Conservation (phyloP, 1,284 basidiomycete species). For the Marasmius fiardii region DNA sequence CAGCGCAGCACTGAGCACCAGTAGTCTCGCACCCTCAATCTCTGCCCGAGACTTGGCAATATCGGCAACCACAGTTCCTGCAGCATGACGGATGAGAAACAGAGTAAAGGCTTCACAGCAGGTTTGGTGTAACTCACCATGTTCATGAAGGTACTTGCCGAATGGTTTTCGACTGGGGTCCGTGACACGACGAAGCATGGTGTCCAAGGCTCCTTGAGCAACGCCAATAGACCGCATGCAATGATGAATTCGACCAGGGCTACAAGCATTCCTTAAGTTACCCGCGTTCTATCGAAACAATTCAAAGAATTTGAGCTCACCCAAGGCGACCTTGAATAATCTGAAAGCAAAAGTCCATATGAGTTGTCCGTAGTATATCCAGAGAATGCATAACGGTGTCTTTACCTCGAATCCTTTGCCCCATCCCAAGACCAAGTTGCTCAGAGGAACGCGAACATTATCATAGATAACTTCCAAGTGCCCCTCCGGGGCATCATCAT, state of each 20-base stretch:
- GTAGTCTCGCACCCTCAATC: constrained; percentile 83
- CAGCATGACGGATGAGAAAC: background rate
- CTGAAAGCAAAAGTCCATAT: constrained; percentile 29
- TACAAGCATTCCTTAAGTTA: constrained; percentile 23
- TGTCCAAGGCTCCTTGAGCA: constrained; percentile 82
- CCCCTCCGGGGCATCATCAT: constrained; percentile 93
- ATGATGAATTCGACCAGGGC: constrained; percentile 95
- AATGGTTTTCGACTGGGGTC: constrained; percentile 91
- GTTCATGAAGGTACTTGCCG: constrained; percentile 87
- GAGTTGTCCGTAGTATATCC: background rate
- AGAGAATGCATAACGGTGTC: background rate
- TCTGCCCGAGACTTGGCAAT: constrained; percentile 92
- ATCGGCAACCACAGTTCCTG: constrained; percentile 85
- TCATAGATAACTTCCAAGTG: constrained; percentile 96
- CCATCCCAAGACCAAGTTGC: constrained; percentile 88
- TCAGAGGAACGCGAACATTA: constrained; percentile 85
- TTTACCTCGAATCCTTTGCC: constrained; percentile 86
- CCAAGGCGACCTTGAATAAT: constrained; percentile 98
- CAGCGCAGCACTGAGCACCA: constrained; percentile 91
- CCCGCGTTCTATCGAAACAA: constrained; percentile 1
- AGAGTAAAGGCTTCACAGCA: background rate
- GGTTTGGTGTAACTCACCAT: constrained; percentile 55
- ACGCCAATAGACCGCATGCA: constrained; percentile 97
- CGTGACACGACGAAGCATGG: constrained; percentile 90
- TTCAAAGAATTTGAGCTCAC: constrained; percentile 35